phyloP scores from a whole-genome alignment of 495 filamentous ascomycete genomes.

The Daldinia decipiens region DNA sequence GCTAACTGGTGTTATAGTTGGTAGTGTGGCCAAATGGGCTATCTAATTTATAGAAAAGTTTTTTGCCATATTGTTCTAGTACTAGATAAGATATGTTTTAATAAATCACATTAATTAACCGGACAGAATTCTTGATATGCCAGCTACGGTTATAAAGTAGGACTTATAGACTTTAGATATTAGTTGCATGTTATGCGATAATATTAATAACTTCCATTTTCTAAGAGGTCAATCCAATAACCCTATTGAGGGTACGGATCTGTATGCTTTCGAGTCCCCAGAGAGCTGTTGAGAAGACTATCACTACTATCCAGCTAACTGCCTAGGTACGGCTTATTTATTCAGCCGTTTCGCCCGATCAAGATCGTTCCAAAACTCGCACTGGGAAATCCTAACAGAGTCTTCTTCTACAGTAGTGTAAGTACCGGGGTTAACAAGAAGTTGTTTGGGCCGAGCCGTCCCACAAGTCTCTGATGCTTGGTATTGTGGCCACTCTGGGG shows the following conservation, averaged over 20 bases:
- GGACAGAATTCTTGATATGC: no score
- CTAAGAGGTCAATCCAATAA: no score
- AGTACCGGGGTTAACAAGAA: neutral
- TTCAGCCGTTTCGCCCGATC: neutral
- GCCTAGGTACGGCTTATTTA: neutral
- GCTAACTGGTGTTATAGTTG: neutral
- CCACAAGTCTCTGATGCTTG: neutral
- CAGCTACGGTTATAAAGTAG: neutral
- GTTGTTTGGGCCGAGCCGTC: neutral
- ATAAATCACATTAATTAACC: no score
- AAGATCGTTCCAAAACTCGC: constrained; percentile 2
- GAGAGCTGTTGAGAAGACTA: no score
- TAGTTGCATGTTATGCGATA: no score
- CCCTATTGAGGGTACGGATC: no score
- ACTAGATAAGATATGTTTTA: neutral
- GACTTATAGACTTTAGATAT: neutral
- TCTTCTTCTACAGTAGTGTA: constrained; percentile 1
- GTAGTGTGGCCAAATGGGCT: no score
- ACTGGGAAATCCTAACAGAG: constrained; percentile 5
- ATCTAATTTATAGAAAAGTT: neutral
- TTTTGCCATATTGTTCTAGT: neutral
- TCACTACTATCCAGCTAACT: no score
- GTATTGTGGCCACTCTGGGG: constrained; percentile 6
- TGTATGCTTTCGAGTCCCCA: no score
- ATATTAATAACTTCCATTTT: no score